phyloP scores from a whole-genome alignment of 257 asterid genomes.

The Primulina tabacum region DNA sequence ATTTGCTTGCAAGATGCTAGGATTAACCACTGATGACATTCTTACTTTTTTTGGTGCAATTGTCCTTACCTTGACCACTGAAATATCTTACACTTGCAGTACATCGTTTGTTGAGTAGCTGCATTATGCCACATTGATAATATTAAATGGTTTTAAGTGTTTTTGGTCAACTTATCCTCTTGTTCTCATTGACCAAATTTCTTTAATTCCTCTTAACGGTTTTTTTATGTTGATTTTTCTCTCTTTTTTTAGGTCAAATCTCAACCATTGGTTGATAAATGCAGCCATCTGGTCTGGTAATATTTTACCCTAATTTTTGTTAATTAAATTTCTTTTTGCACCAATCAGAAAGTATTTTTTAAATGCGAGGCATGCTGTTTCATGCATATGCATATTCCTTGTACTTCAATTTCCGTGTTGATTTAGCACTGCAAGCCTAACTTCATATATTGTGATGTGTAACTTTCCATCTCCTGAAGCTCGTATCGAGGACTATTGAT shows the following conservation, averaged over 20 bases:
- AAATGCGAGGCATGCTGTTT: constrained; percentile 9
- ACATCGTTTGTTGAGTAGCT: constrained; percentile 6
- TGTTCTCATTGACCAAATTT: background rate
- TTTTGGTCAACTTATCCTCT: constrained; percentile 11
- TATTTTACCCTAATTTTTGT: constrained; percentile 21
- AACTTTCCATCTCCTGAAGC: constrained; percentile 9
- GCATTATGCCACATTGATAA: constrained; percentile 11
- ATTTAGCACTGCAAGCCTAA: constrained; percentile 12
- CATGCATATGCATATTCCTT: background rate
- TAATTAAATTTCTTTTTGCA: background rate
- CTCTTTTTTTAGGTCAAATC: constrained; percentile 65
- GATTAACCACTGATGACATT: too few species aligned
- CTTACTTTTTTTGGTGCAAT: too few species aligned
- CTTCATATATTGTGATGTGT: background rate
- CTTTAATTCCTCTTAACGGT: too few species aligned
- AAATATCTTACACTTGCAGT: background rate
- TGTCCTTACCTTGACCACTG: too few species aligned
- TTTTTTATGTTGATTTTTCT: constrained; percentile 24
- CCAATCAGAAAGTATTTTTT: background rate
- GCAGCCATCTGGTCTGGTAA: constrained; percentile 89
- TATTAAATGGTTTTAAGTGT: constrained; percentile 10
- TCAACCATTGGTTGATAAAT: constrained; percentile 82
- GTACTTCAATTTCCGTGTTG: constrained; percentile 3
- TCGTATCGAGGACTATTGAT: background rate
- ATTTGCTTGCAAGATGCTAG: too few species aligned